Base-by-base conservation (phyloP, 140 eudicot species). In the Bidens hawaiensis region DNA sequence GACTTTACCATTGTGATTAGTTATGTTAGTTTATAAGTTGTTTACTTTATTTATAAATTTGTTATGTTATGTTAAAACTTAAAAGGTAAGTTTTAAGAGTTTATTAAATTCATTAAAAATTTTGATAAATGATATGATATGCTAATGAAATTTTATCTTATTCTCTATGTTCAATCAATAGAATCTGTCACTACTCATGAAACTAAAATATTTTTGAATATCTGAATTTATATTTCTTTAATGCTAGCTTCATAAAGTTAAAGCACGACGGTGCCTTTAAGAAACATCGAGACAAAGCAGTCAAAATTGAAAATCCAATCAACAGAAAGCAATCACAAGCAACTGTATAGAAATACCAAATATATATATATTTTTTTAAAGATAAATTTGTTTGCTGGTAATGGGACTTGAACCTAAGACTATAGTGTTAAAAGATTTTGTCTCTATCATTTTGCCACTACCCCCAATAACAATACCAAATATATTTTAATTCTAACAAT, bases 271-370 rank as follows among this genome's bases (percentile, higher is more conserved):
- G 3, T 36, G 21, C 36, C 73, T 73, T 73, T 24, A 57, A 14
- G 17, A 62, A 62, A 52, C 61, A 31, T 55, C 60, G 78, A 25
- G 68, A 67, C 46, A 73, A 65, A 65, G 67, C 62, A 49, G 68
- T 55, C 67, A 64, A 72, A 54, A 22, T 56, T 64, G 67, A 72
- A 72, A 53, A 43, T 33, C 53, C 43, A n/a, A 23, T 28, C 46
- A 42, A 25, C 13, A 43, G 18, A 57, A 64, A 54, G 60, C 72
- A 24, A 62, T 56, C 30, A 54, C 61, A 45, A 12, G 4, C 25
- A 33, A 5, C 72, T 62, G 62, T 62, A 51, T 62, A 36, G 27
- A 18, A 18, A 67, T 12, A 17, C 18, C 15, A 54, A 46, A 28
- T 25, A 12, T n/a, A 3, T 9, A 18, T n/a, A n/a, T n/a, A n/a